phyloP scores from a whole-genome alignment of 2,329 filamentous ascomycete species.

The Hypoxylon sp. region DNA sequence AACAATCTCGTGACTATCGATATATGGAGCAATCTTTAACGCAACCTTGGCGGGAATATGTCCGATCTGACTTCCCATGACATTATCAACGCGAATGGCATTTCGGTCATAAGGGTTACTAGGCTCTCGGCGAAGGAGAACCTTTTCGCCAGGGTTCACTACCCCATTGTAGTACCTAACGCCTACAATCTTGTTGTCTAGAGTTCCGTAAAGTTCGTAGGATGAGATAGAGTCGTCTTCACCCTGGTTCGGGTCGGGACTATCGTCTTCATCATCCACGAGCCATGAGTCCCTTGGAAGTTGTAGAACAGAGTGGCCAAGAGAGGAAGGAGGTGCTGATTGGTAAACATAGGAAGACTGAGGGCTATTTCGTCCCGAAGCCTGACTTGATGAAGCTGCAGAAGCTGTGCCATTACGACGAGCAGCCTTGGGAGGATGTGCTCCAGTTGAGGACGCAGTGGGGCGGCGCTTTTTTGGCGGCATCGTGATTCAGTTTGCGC shows the following conservation, averaged over 20 bases:
- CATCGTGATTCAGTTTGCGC: slow-evolving; percentile 17
- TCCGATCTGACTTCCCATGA: slow-evolving; percentile 80
- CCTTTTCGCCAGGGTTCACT: slow-evolving; percentile 70
- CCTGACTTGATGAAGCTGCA: slow-evolving; percentile 30
- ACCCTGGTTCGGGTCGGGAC: slow-evolving; percentile 60
- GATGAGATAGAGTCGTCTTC: slow-evolving; percentile 55
- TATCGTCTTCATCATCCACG: slow-evolving; percentile 55
- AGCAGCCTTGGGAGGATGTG: slow-evolving; percentile 37
- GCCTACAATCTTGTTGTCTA: slow-evolving; percentile 70
- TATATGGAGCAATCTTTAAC: slow-evolving; percentile 78
- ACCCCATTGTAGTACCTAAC: slow-evolving; percentile 66
- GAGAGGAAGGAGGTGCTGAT: slow-evolving; percentile 39
- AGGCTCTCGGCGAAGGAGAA: slow-evolving; percentile 71
- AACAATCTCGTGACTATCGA: slow-evolving; percentile 72
- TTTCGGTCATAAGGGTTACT: slow-evolving; percentile 77
- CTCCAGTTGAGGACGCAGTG: slow-evolving; percentile 20
- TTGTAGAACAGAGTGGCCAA: slow-evolving; percentile 29
- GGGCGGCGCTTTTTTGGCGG: slow-evolving; percentile 42
- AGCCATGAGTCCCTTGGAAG: slow-evolving; percentile 34
- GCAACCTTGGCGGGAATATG: slow-evolving; percentile 78
- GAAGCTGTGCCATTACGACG: slow-evolving; percentile 24
- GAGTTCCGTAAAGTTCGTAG: slow-evolving; percentile 62
- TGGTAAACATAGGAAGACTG: slow-evolving; percentile 31
- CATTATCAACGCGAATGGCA: slow-evolving; percentile 84
- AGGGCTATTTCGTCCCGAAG: slow-evolving; percentile 7